Evolutionary conservation across 2,329 filamentous ascomycete species (phyloP).

Genomic region (Aspergillus pseudonomiae): DNA sequence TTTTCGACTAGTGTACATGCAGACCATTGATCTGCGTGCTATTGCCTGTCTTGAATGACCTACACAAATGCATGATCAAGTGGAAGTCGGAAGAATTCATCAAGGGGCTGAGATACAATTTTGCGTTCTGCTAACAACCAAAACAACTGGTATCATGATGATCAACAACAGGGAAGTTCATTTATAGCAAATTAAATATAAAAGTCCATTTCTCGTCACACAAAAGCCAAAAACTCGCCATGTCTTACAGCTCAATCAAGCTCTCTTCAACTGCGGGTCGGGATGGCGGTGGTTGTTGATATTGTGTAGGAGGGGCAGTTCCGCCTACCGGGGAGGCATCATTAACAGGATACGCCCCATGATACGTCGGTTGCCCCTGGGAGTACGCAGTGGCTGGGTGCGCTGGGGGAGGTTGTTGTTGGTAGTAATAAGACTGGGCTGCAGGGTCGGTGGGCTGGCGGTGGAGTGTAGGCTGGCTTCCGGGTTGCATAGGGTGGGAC

Average conservation of each 20-base stretch:
- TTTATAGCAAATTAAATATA: background rate
- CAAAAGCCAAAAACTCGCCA: background rate
- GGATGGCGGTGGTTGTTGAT: constrained; percentile 24
- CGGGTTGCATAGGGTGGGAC: constrained; percentile 16
- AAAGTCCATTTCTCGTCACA: constrained; percentile 14
- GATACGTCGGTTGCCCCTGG: constrained; percentile 14
- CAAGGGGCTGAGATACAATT: background rate
- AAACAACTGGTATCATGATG: constrained; percentile 32
- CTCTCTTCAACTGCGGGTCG: constrained; percentile 34
- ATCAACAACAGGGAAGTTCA: constrained; percentile 14
- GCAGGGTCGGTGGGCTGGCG: constrained; percentile 19
- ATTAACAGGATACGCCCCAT: constrained; percentile 20
- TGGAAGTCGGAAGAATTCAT: background rate
- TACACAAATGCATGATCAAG: background rate
- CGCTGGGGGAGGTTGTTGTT: constrained; percentile 20
- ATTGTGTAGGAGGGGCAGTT: constrained; percentile 20
- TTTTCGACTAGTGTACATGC: background rate
- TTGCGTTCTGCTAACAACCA: constrained; percentile 24
- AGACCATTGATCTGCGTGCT: background rate
- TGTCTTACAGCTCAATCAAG: constrained; percentile 33
- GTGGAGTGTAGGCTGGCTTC: constrained; percentile 16
- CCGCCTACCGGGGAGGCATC: constrained; percentile 23
- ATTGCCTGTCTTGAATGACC: background rate
- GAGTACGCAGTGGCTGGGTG: constrained; percentile 17
- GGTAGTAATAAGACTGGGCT: constrained; percentile 25